Evolutionary conservation across 768 basidiomycete genomes (phyloP).

Genomic region (Pleurotus tuoliensis): DNA sequence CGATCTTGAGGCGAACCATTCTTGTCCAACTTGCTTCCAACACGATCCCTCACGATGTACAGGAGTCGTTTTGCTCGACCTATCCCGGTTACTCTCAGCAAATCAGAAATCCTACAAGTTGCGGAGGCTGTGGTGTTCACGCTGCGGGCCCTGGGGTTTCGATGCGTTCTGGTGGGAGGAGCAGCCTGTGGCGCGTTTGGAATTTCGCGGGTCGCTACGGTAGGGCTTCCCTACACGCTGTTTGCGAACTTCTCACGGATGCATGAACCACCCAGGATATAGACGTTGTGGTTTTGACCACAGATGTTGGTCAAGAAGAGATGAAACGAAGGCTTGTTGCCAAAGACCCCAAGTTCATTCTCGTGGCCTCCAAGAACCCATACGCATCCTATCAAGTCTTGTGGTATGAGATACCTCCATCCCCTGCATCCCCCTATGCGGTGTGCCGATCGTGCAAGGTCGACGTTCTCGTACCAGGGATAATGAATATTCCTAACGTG

Average conservation of each 20-base stretch:
- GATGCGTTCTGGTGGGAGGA: background rate
- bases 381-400: slow-evolving; percentile 28
- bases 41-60: background rate
- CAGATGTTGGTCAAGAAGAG: slow-evolving; percentile 17
- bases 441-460: slow-evolving; percentile 10
- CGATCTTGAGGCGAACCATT: too few relatives aligned
- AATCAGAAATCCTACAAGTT: background rate
- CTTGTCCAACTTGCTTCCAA: background rate
- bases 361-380: slow-evolving; percentile 24
- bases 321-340: slow-evolving; percentile 26
- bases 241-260: background rate
- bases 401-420: background rate
- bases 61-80: background rate
- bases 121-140: background rate
- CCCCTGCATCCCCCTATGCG: background rate
- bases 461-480: slow-evolving; percentile 14
- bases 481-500: slow-evolving; percentile 12
- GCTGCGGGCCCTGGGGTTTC: background rate
- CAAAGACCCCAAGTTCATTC: slow-evolving; percentile 23
- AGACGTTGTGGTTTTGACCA: slow-evolving; percentile 31
- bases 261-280: slow-evolving; percentile 23
- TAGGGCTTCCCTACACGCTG: background rate
- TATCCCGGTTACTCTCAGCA: background rate
- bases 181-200: background rate
- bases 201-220: background rate